Evolutionary conservation across 495 filamentous ascomycete genomes (phyloP).

Genomic region (Trichocladium antarcticum): DNA sequence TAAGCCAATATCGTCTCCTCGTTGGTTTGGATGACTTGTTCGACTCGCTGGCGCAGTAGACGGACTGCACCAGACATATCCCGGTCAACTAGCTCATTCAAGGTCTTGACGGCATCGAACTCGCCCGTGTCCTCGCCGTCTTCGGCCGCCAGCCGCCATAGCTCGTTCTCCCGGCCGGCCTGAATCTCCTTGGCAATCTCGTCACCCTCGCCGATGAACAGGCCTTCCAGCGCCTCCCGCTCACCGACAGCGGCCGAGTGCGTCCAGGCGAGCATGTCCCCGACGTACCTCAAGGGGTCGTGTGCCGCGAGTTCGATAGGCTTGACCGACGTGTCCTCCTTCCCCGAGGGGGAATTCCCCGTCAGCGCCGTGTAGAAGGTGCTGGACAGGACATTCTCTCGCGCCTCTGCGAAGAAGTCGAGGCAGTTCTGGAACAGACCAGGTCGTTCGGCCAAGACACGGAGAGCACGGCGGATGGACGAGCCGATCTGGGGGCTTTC

Average conservation of each 20-base stretch:
- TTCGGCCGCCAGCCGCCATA: slow-evolving; percentile 58
- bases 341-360: slow-evolving; percentile 43
- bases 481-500: slow-evolving; percentile 90
- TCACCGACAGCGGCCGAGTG: slow-evolving; percentile 92
- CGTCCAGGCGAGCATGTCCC: slow-evolving; percentile 96
- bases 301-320: slow-evolving; percentile 92
- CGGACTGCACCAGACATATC: slow-evolving; percentile 69
- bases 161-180: slow-evolving; percentile 74
- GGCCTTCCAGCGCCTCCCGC: slow-evolving; percentile 76
- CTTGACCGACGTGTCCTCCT: slow-evolving; percentile 50
- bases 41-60: slow-evolving; percentile 68
- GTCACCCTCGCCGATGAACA: slow-evolving; percentile 88
- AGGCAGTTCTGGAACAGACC: slow-evolving; percentile 86
- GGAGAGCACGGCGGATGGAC: slow-evolving; percentile 70
- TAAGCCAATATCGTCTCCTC: slow-evolving; percentile 84
- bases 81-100: slow-evolving; percentile 81
- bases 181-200: slow-evolving; percentile 79
- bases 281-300: slow-evolving; percentile 83
- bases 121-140: slow-evolving; percentile 43
- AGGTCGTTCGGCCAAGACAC: slow-evolving; percentile 82
- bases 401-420: slow-evolving; percentile 84
- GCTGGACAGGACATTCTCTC: slow-evolving; percentile 78
- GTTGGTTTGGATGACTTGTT: slow-evolving; percentile 84
- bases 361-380: slow-evolving; percentile 87
- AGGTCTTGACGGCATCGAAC: slow-evolving; percentile 73